phyloP scores from a whole-genome alignment of 495 filamentous ascomycete genomes.

The Penicillium nucicola region DNA sequence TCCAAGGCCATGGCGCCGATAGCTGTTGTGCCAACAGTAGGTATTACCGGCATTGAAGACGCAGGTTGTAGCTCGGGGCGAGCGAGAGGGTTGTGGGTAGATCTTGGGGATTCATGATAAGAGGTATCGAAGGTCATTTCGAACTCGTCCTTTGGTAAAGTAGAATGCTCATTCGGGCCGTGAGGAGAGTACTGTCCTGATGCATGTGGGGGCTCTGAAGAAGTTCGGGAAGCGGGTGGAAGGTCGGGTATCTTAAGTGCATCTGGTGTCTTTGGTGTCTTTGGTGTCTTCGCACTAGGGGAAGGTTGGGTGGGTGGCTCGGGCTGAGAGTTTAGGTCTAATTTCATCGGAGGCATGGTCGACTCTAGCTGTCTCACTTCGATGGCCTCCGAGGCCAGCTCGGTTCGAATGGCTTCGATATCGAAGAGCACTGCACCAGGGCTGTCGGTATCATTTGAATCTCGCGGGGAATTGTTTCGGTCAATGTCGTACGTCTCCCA shows the following conservation, averaged over 20 bases:
- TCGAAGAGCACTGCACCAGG: conserved; percentile 75
- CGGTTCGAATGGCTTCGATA: conserved; percentile 87
- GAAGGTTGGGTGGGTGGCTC: conserved; percentile 24
- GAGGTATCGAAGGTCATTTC: conserved; percentile 74
- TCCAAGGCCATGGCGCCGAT: conserved; percentile 45
- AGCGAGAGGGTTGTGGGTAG: conserved; percentile 12
- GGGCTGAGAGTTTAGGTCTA: conserved; percentile 51
- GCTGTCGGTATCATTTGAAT: conserved; percentile 21
- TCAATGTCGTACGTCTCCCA: conserved; percentile 91
- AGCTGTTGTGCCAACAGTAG: conserved; percentile 22
- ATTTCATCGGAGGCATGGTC: conserved; percentile 84
- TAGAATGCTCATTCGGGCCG: conserved; percentile 16
- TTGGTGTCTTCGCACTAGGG: conserved; percentile 45
- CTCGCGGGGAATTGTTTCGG: conserved; percentile 21
- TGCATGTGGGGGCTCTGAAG: conserved; percentile 26
- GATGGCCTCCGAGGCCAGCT: conserved; percentile 73
- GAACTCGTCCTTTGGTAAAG: conserved; percentile 44
- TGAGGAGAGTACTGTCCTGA: conserved; percentile 16
- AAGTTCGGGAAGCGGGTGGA: conserved; percentile 27
- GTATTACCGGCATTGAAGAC: conserved; percentile 36
- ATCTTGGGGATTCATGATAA: conserved; percentile 41
- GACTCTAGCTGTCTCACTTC: conserved; percentile 80
- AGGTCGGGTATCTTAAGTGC: conserved; percentile 44
- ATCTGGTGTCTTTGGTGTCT: conserved; percentile 50
- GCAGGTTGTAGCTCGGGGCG: conserved; percentile 43